phyloP scores from a whole-genome alignment of 2,329 filamentous ascomycete species.

The Elsinoe necatrix region DNA sequence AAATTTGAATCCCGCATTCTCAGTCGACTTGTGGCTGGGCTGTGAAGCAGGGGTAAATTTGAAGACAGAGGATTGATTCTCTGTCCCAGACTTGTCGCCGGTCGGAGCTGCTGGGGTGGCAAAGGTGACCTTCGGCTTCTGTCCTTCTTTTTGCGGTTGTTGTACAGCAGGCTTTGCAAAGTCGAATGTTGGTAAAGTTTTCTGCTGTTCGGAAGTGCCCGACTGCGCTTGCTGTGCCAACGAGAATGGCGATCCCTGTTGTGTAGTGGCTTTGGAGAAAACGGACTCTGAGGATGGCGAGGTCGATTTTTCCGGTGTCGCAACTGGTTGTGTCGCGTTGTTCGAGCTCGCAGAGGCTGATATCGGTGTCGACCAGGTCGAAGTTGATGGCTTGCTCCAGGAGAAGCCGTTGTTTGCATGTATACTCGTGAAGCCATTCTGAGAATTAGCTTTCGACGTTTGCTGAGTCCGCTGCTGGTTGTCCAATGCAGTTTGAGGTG shows the following conservation, averaged over 20 bases:
- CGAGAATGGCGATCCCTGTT: neutral
- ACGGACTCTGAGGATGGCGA: neutral
- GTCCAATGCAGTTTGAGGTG: neutral
- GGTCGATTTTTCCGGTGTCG: neutral
- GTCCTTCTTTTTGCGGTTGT: neutral
- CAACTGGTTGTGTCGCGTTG: neutral
- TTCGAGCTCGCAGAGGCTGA: neutral
- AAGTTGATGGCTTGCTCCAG: slow-evolving; percentile 11
- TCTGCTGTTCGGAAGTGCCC: neutral
- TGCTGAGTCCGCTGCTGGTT: neutral
- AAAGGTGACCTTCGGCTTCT: neutral
- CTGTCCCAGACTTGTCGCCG: neutral
- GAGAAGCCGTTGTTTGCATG: slow-evolving; percentile 1
- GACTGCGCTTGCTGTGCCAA: neutral
- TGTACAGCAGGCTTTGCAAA: slow-evolving; percentile 1
- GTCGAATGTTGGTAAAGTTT: slow-evolving; percentile 6
- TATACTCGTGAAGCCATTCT: slow-evolving; percentile 5
- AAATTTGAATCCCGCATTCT: neutral
- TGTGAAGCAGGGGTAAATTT: neutral
- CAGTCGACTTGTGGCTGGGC: neutral
- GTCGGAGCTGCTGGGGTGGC: neutral
- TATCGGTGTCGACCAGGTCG: slow-evolving; percentile 11
- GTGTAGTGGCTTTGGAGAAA: neutral
- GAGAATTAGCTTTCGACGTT: neutral
- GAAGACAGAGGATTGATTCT: neutral